Percentiles rank a stretch among this genome's conserved stretches.
Evolutionary conservation across 2,329 filamentous ascomycete genomes (phyloP).

Genomic region (Bipolaris gigantea): DNA sequence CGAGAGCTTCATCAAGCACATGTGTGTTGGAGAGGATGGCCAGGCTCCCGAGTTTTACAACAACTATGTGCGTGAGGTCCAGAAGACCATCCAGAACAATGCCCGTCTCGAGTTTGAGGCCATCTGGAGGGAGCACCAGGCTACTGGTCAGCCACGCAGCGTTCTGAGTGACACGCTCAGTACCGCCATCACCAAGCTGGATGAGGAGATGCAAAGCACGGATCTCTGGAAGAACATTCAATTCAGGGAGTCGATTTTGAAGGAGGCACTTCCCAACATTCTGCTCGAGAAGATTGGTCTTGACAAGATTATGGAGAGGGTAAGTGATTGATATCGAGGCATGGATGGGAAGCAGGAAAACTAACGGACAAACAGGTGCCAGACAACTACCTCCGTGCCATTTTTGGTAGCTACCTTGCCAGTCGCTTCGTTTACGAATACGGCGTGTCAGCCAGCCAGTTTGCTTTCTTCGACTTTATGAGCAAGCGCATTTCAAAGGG

Average conservation of each 20-base stretch:
- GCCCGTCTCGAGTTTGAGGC: constrained; percentile 94
- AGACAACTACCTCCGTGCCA: constrained; percentile 86
- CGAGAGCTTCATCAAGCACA: constrained; percentile 81
- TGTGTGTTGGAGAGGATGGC: constrained; percentile 82
- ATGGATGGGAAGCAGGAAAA: background rate
- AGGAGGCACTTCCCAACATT: constrained; percentile 82
- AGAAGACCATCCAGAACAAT: constrained; percentile 87
- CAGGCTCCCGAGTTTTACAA: constrained; percentile 88
- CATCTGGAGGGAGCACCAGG: constrained; percentile 91
- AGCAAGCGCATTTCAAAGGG: constrained; percentile 51
- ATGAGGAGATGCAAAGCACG: constrained; percentile 93
- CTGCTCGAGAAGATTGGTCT: constrained; percentile 88
- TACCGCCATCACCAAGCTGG: constrained; percentile 89
- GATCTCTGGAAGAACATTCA: constrained; percentile 84
- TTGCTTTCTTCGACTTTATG: constrained; percentile 95
- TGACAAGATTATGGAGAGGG: constrained; percentile 80
- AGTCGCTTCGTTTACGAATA: constrained; percentile 96
- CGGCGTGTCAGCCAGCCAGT: constrained; percentile 88
- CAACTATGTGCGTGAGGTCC: constrained; percentile 87
- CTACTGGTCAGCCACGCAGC: constrained; percentile 76
- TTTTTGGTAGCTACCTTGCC: constrained; percentile 94
- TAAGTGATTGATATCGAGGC: constrained; percentile 45
- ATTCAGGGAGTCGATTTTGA: constrained; percentile 75
- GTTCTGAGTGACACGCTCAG: constrained; percentile 91
- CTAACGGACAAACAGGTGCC: constrained; percentile 63